These are phyloP conservation scores for Populus tremula DNA, from an alignment of 345 rosid species.

Conservation along the genomic window DNA sequence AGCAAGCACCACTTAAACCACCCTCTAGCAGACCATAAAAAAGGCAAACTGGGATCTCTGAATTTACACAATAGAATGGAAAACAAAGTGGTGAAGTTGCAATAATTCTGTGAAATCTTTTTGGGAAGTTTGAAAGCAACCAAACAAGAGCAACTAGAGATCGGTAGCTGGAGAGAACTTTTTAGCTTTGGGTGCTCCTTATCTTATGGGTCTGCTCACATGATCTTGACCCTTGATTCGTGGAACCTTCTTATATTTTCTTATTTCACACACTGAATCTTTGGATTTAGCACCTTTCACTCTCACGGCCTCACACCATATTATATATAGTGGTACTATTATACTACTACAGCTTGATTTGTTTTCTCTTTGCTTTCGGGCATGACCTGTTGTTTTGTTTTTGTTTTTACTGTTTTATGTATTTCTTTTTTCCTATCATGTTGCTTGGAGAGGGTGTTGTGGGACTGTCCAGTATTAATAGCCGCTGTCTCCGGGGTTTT, in stretches of 20 bases:
- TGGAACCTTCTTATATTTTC: slow-evolving; percentile 77
- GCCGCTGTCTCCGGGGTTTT: slow-evolving; percentile 57
- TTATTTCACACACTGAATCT: slow-evolving; percentile 28
- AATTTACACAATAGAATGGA: background rate
- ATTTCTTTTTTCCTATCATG: slow-evolving; percentile 13
- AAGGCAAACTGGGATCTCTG: slow-evolving; percentile 8
- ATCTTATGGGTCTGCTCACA: slow-evolving; percentile 55
- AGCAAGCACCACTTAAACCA: background rate
- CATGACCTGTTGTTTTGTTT: slow-evolving; percentile 10
- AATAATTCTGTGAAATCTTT: background rate
- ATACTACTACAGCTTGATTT: slow-evolving; percentile 2
- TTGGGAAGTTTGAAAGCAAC: background rate
- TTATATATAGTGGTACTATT: background rate
- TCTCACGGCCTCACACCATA: slow-evolving; percentile 7
- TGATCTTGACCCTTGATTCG: slow-evolving; percentile 86
- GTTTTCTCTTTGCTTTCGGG: slow-evolving; percentile 23
- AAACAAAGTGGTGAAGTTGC: background rate
- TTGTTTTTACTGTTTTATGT: slow-evolving; percentile 5
- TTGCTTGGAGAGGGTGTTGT: slow-evolving; percentile 49
- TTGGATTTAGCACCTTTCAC: slow-evolving; percentile 33
- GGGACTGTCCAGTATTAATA: slow-evolving; percentile 66
- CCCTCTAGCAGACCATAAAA: background rate
- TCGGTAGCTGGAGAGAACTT: background rate
- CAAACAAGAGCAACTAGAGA: background rate
- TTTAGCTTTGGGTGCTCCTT: slow-evolving; percentile 17